A percentile compares a stretch with the other conserved stretches of the same genome.
Conservation (phyloP, 1,284 basidiomycete genomes). For the Malassezia equina region DNA sequence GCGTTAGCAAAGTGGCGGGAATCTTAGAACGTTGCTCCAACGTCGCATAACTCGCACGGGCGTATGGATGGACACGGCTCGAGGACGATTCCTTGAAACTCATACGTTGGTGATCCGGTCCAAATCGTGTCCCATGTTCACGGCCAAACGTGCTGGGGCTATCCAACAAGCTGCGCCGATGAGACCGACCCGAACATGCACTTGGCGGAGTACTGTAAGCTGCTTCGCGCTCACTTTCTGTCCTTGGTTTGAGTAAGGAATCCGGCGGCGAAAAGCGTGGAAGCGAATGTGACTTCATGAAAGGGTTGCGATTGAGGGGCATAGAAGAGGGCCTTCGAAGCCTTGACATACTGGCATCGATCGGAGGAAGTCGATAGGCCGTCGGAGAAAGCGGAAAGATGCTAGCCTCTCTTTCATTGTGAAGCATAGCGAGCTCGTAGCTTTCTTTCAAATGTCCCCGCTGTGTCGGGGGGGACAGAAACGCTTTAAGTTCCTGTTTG, state of each 20-base stretch:
- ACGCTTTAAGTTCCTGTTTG: background rate
- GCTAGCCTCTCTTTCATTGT: background rate
- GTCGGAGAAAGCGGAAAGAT: background rate
- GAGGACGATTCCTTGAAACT: background rate
- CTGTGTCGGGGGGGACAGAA: background rate
- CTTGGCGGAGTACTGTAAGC: background rate
- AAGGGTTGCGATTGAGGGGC: background rate
- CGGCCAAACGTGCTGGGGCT: conserved; percentile 2
- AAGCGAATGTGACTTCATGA: background rate
- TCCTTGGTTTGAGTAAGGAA: background rate
- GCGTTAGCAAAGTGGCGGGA: background rate
- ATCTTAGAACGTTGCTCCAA: background rate
- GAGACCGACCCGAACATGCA: background rate
- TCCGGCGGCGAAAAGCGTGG: background rate
- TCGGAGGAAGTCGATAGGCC: background rate
- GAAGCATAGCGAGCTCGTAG: background rate
- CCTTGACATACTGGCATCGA: background rate
- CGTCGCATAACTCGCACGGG: background rate
- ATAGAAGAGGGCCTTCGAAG: background rate
- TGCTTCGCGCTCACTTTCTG: background rate
- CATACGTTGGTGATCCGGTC: background rate
- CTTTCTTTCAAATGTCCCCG: background rate
- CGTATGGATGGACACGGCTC: background rate
- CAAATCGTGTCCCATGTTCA: background rate
- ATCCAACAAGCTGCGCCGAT: background rate